phyloP scores from a whole-genome alignment of 441 rosid species.

The Raphanus hybrid region DNA sequence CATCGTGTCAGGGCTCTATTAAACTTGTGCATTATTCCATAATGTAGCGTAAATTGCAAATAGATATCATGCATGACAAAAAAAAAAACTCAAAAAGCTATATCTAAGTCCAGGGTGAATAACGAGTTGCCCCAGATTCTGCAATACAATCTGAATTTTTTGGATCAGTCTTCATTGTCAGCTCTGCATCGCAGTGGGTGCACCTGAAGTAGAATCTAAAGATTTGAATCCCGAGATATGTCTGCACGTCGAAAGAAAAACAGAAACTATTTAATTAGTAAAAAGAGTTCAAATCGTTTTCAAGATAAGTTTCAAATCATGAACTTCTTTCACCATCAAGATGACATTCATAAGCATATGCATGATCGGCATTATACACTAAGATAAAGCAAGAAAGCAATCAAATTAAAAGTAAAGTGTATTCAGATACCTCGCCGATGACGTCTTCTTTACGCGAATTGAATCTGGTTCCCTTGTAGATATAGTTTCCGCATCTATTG shows the following conservation, averaged over 20 bases:
- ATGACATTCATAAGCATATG: not conserved
- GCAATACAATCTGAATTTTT: constrained; percentile 78
- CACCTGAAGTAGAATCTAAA: constrained; percentile 77
- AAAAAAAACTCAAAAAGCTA: too few species aligned
- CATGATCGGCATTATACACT: not conserved
- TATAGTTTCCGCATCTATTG: not conserved
- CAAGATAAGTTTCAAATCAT: not conserved
- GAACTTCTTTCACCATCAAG: not conserved
- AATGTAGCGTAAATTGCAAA: too few species aligned
- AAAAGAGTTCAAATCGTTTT: not conserved
- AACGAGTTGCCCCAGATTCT: constrained; percentile 58
- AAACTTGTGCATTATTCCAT: too few species aligned
- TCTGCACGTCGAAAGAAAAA: constrained; percentile 48
- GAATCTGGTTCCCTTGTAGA: constrained; percentile 51
- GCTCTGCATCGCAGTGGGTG: constrained; percentile 80
- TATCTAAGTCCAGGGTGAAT: too few species aligned
- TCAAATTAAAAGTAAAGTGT: not conserved
- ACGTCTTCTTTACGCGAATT: constrained; percentile 74
- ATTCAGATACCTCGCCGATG: constrained; percentile 57
- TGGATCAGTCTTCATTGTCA: constrained; percentile 82
- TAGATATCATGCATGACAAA: too few species aligned
- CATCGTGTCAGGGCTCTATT: too few species aligned
- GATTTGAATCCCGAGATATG: constrained; percentile 80
- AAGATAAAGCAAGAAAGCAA: not conserved
- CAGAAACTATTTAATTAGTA: constrained; percentile 12